These are phyloP conservation scores for Cladosporium phlei DNA, from an alignment of 2,329 filamentous ascomycete genomes.

Conservation along the genomic window DNA sequence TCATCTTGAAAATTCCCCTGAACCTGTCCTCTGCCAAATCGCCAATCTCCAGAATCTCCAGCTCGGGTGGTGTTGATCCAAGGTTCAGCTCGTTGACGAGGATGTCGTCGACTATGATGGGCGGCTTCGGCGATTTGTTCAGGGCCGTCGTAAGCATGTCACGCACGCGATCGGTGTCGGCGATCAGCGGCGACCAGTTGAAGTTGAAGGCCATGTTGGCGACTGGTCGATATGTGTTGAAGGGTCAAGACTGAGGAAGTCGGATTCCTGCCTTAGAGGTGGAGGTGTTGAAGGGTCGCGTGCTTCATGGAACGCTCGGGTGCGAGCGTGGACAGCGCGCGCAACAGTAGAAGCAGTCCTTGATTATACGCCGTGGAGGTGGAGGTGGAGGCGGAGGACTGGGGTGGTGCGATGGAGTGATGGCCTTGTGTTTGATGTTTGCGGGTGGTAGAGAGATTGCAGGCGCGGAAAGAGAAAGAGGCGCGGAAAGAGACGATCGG, in stretches of 20 bases:
- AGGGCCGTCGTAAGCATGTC: slow-evolving; percentile 91
- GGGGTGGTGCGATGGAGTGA: background rate
- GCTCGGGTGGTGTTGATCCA: slow-evolving; percentile 85
- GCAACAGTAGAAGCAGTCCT: too few relatives aligned
- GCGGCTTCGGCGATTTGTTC: slow-evolving; percentile 96
- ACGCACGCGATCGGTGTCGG: slow-evolving; percentile 84
- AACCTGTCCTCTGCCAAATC: slow-evolving; percentile 96
- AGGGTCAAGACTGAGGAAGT: background rate
- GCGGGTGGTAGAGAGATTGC: background rate
- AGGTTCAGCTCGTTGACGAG: slow-evolving; percentile 96
- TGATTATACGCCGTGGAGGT: background rate
- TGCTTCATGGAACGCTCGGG: slow-evolving; percentile 19
- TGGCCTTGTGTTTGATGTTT: too few relatives aligned
- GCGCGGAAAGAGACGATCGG: too few relatives aligned
- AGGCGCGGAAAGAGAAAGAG: too few relatives aligned
- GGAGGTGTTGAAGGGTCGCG: slow-evolving; percentile 17
- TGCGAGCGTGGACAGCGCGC: slow-evolving; percentile 1
- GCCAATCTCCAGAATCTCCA: slow-evolving; percentile 96
- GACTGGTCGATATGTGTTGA: background rate
- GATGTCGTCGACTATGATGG: slow-evolving; percentile 99
- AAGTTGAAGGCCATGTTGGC: slow-evolving; percentile 95
- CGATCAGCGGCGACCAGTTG: slow-evolving; percentile 99
- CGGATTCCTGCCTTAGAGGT: slow-evolving; percentile 10
- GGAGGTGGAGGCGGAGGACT: background rate
- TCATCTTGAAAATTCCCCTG: slow-evolving; percentile 99